Conservation (phyloP, 2,329 filamentous ascomycete species). For the Aspergillus japonicus region DNA sequence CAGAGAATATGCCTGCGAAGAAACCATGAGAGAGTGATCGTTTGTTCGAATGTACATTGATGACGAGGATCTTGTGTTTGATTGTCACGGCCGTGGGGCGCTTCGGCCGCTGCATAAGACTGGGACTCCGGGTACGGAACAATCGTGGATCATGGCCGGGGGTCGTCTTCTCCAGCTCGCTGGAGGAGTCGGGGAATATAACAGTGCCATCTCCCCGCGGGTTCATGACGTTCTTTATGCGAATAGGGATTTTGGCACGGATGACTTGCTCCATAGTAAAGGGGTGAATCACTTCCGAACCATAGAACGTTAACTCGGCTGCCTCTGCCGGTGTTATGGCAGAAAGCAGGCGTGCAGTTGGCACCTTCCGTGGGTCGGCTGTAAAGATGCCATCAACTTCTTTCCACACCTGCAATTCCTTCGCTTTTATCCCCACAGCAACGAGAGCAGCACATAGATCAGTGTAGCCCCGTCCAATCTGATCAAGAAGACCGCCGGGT, state of each 20-base stretch:
- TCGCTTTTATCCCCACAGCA: conserved; percentile 81
- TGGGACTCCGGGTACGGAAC: conserved; percentile 47
- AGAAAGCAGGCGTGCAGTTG: conserved; percentile 83
- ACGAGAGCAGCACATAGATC: conserved; percentile 91
- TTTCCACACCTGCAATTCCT: conserved; percentile 97
- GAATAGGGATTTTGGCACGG: conserved; percentile 63
- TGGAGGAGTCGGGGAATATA: conserved; percentile 70
- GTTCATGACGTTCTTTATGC: conserved; percentile 70
- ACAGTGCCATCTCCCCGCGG: conserved; percentile 62
- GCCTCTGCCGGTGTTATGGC: conserved; percentile 93
- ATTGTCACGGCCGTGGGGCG: conserved; percentile 89
- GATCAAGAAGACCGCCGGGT: conserved; percentile 83
- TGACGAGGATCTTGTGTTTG: conserved; percentile 93
- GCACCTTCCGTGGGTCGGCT: conserved; percentile 81
- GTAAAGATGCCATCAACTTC: conserved; percentile 96
- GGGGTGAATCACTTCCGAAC: conserved; percentile 96
- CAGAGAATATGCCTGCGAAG: conserved; percentile 88
- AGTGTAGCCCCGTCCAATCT: conserved; percentile 93
- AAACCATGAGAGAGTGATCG: conserved; percentile 94
- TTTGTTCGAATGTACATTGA: conserved; percentile 98
- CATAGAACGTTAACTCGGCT: conserved; percentile 91
- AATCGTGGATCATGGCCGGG: conserved; percentile 60
- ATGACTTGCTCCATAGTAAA: conserved; percentile 96
- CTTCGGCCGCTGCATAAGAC: conserved; percentile 60
- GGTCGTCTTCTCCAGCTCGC: conserved; percentile 50